Conservation (phyloP, 1,284 basidiomycete species). For the Pascua guehoae region DNA sequence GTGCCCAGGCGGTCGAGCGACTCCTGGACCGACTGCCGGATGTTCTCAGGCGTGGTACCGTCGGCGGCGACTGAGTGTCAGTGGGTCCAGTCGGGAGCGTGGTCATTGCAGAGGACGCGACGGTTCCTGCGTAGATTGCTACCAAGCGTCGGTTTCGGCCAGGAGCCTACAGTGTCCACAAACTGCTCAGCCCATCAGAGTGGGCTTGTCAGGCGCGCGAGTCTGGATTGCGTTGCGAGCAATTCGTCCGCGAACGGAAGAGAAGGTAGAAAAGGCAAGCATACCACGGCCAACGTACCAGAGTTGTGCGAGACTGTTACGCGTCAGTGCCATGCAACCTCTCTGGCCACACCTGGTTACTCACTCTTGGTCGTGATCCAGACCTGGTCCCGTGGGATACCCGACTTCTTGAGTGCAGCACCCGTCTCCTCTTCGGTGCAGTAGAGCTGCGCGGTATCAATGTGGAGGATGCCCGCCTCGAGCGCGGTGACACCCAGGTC, state of each 20-base stretch:
- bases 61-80: not conserved
- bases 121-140: no score
- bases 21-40: conserved; percentile 24
- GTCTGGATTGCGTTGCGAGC: no score
- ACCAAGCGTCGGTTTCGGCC: no score
- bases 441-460: conserved; percentile 46
- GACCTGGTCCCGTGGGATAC: conserved; percentile 50
- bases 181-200: no score
- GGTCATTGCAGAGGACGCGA: no score
- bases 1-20: conserved; percentile 24
- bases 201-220: no score
- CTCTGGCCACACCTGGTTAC: not conserved
- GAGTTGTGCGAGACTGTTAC: conserved; percentile 3
- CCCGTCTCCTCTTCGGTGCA: conserved; percentile 49
- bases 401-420: conserved; percentile 47
- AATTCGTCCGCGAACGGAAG: no score
- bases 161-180: no score
- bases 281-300: no score
- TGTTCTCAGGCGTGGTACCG: conserved; percentile 16
- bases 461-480: conserved; percentile 41
- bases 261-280: no score
- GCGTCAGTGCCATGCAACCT: not conserved
- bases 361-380: conserved; percentile 56
- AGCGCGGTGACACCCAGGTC: conserved; percentile 27
- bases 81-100: not conserved